Evolutionary conservation across 2,329 filamentous ascomycete genomes (phyloP), one percentile per base, ranked within the genome.

Genomic region (Moelleriella libera): DNA sequence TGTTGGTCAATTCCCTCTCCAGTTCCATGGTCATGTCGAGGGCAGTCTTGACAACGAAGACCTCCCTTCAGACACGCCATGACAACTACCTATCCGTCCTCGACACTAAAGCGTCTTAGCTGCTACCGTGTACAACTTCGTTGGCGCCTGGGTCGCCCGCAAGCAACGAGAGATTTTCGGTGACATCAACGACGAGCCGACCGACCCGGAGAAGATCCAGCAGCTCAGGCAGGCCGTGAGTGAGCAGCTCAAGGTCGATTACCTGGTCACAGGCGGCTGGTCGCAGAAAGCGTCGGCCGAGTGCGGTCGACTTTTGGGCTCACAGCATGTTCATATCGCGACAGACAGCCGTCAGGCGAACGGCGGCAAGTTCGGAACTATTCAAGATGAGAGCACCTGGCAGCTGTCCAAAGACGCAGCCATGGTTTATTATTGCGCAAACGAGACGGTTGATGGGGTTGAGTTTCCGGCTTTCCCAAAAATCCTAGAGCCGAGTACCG

Each of bases 401-500:
- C 83, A 74, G 34, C 72, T 92, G 6, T 84, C 80, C 41, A 71
- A 78, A 54, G 71, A 78, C 39, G 70, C 82, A 8, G 78, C 88
- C 0, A 73, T 94, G 57, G 83, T 90, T 2, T 97, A 96, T 66
- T 89, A 80, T 63, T 95, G 90, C 63, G 85, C 89, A 63, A 97
- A 97, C 57, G 89, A 97, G 71, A 95, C 88, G 0, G 87, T 94
- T 5, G 88, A 95, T 58, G 89, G 89, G 34, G 88, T 97, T 14
- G 90, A 97, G 61, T 95, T 94, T 56, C 87, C 83, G 5, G 66
- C 57, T n/a, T 78, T 79, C 59, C 90, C 90, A 29, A 68, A 81
- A 52, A 63, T 65, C 6, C 71, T 94, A 29, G 75, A 77, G 45
- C 66, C 75, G 9, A 64, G 65, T 6, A 64, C 71, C 1, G 75